These are phyloP conservation scores for Trichomonascus vanleenenianus DNA, from an alignment of 805 yeast genomes.

Conservation along the genomic window DNA sequence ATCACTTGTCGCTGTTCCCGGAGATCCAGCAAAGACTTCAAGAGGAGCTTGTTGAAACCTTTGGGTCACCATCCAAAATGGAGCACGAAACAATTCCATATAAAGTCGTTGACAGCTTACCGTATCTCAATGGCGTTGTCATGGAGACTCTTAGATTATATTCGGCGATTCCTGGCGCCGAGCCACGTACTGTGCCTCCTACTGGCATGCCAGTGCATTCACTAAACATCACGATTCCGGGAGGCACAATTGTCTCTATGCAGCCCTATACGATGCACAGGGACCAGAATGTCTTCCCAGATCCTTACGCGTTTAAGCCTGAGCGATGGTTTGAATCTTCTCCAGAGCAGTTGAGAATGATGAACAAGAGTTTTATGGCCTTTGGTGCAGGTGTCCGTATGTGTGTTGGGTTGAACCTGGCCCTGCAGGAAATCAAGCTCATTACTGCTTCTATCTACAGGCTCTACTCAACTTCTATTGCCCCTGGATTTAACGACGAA, in stretches of 20 bases:
- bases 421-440: conserved; percentile 57
- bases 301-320: conserved; percentile 47
- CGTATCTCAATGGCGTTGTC: conserved; percentile 52
- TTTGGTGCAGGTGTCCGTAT: conserved; percentile 68
- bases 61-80: conserved; percentile 27
- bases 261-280: conserved; percentile 65
- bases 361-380: conserved; percentile 52
- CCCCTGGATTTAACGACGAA: conserved; percentile 35
- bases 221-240: conserved; percentile 34
- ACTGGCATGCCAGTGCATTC: conserved; percentile 16
- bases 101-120: conserved; percentile 44
- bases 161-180: conserved; percentile 68
- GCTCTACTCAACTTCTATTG: conserved; percentile 12
- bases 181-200: conserved; percentile 47
- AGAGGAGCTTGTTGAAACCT: conserved; percentile 36
- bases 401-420: conserved; percentile 69
- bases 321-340: conserved; percentile 50
- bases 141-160: conserved; percentile 56
- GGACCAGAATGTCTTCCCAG: conserved; percentile 39
- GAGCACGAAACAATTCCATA: conserved; percentile 23
- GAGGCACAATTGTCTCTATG: conserved; percentile 48
- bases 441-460: conserved; percentile 43
- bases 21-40: conserved; percentile 41
- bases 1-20: conserved; percentile 47
- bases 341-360: conserved; percentile 30